Evolutionary conservation across 2,329 filamentous ascomycete genomes (phyloP).

Genomic region (Clarireedia paspali): DNA sequence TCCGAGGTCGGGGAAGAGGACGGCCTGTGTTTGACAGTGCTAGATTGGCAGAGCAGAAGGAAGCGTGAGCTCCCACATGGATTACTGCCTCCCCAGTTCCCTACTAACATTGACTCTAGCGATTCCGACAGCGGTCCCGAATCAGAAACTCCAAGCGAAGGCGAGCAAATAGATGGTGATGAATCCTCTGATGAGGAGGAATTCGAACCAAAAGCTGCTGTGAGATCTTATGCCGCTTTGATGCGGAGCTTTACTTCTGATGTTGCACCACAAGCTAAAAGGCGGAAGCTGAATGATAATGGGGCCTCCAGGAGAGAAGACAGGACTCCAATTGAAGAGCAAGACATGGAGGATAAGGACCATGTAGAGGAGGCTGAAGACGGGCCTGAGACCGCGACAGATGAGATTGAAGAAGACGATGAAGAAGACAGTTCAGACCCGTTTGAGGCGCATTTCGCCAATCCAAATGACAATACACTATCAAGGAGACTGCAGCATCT

Average conservation of each 20-base stretch:
- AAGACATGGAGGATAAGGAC: slow-evolving; percentile 27
- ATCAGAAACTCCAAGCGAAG: slow-evolving; percentile 33
- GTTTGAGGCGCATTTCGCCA: slow-evolving; percentile 74
- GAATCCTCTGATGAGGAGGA: slow-evolving; percentile 41
- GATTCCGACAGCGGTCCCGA: slow-evolving; percentile 25
- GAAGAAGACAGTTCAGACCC: slow-evolving; percentile 55
- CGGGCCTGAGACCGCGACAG: slow-evolving; percentile 32
- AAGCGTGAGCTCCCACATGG: slow-evolving; percentile 21
- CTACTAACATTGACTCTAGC: slow-evolving; percentile 12
- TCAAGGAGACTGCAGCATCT: slow-evolving; percentile 44
- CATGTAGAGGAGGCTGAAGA: slow-evolving; percentile 44
- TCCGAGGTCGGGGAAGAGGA: slow-evolving; percentile 24
- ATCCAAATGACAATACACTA: slow-evolving; percentile 54
- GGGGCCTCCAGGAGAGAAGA: slow-evolving; percentile 13
- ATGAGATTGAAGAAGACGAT: slow-evolving; percentile 31
- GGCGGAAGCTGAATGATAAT: slow-evolving; percentile 44
- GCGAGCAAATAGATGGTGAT: slow-evolving; percentile 36
- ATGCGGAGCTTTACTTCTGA: slow-evolving; percentile 48
- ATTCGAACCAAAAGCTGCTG: slow-evolving; percentile 28
- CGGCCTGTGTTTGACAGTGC: slow-evolving; percentile 38
- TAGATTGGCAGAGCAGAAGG: slow-evolving; percentile 39
- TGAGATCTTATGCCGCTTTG: slow-evolving; percentile 48
- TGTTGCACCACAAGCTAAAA: slow-evolving; percentile 42
- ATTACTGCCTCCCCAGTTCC: neutral
- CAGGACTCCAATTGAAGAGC: slow-evolving; percentile 12